Conservation (phyloP, 2,329 filamentous ascomycete genomes). For the Pseudogymnoascus sp. region DNA sequence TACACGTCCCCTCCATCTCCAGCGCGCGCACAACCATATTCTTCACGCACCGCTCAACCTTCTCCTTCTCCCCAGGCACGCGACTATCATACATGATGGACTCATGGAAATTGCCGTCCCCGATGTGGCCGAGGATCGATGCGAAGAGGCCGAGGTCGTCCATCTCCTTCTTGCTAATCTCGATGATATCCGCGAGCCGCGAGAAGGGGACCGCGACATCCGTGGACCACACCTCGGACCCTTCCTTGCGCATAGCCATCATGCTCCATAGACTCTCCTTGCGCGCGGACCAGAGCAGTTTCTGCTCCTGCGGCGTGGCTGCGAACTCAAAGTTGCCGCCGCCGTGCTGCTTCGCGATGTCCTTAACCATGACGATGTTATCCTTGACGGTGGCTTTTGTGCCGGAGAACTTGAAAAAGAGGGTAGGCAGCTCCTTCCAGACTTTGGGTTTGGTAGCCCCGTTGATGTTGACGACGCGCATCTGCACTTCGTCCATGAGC, state of each 20-base stretch:
- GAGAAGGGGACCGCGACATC: constrained; percentile 79
- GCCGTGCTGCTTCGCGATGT: constrained; percentile 58
- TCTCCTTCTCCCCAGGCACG: constrained; percentile 61
- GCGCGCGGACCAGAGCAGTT: constrained; percentile 70
- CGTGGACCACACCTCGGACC: constrained; percentile 73
- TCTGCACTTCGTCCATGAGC: constrained; percentile 84
- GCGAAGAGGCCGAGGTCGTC: constrained; percentile 80
- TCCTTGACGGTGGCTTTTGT: constrained; percentile 71
- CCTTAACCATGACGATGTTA: constrained; percentile 62
- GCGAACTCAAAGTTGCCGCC: constrained; percentile 71
- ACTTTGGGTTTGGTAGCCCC: constrained; percentile 60
- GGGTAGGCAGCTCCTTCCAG: constrained; percentile 69
- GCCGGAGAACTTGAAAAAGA: constrained; percentile 83
- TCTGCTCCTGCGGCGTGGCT: constrained; percentile 60
- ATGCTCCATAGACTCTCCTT: constrained; percentile 84
- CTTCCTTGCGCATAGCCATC: constrained; percentile 58
- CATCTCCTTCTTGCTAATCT: constrained; percentile 83
- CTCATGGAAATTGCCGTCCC: constrained; percentile 91
- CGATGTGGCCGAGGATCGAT: constrained; percentile 81
- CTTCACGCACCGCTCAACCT: constrained; percentile 74
- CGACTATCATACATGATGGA: constrained; percentile 79
- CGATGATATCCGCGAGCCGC: constrained; percentile 64
- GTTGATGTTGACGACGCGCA: constrained; percentile 71
- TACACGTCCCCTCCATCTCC: constrained; percentile 91
- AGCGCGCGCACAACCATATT: constrained; percentile 87